Evolutionary conservation across 2,329 filamentous ascomycete species (phyloP), one percentile per base, ranked within the genome.

Genomic region (Talaromyces piceae): DNA sequence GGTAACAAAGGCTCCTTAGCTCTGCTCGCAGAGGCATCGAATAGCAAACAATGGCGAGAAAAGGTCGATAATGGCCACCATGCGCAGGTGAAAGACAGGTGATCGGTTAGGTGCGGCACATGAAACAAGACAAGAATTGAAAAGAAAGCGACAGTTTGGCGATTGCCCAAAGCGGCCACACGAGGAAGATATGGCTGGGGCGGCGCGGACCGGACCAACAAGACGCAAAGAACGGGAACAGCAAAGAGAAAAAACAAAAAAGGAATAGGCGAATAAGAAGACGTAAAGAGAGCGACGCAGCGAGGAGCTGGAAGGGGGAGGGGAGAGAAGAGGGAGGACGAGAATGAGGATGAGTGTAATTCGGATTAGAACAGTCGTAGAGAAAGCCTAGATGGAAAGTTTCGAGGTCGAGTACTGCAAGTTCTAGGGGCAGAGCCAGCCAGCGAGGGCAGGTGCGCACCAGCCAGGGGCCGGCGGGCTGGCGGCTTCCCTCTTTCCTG

Each of bases 11-110:
- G 33, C 20, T 8, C 39, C 8, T n/a, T 22, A 25, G 13, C 20
- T 43, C 39, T 22, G 39, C 39, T 43, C 39, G 39, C 20, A 43
- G 39, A 43, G 39, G 39, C 39, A 43, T 43, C 39, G 39, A 43
- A 43, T 43, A 43, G 22, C 33, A 18, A 37, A 37, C 20, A 43
- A 43, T 25, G 23, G 39, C n/a, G n/a, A n/a, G n/a, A n/a, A n/a
- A 5, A 25, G 25, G 8, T 43, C 11, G 11, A 22, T 6, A 12
- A 12, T 43, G 20, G 4, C 3, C 39, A 41, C 39, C 5, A 20
- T 16, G 20, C 23, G 39, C 39, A 25, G 20, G 20, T n/a, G n/a
- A n/a, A 25, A 26, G 39, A 22, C 33, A 18, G 25, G 39, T 3
- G 22, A 16, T 43, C 12, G 39, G 16, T 25, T 1, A 16, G 20